These are phyloP conservation scores for Mycena epipterygia DNA, from an alignment of 768 basidiomycete genomes.

Conservation along the genomic window DNA sequence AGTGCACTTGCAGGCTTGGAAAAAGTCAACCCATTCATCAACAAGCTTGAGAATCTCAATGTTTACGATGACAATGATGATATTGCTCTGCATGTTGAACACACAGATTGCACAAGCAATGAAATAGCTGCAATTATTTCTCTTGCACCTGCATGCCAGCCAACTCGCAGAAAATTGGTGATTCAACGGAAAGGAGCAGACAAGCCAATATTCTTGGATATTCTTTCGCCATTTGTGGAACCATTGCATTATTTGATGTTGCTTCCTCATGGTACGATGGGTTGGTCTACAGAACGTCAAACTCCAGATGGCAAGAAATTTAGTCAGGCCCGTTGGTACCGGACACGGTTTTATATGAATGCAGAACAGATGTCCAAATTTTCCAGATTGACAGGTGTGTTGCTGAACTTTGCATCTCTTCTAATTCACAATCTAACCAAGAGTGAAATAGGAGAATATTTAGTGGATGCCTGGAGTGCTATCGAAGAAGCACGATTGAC, in stretches of 20 bases:
- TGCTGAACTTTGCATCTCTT: not conserved
- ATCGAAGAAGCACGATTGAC: not conserved
- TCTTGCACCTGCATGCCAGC: not conserved
- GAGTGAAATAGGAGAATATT: not conserved
- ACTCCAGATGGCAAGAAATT: not conserved
- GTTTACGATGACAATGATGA: not conserved
- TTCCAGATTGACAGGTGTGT: not conserved
- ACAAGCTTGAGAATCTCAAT: not conserved
- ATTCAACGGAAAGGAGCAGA: too few relatives aligned
- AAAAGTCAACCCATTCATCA: not conserved
- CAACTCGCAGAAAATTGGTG: not conserved
- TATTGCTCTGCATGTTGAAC: not conserved
- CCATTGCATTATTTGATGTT: not conserved
- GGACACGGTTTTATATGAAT: not conserved
- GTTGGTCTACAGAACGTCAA: not conserved
- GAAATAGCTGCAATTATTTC: not conserved
- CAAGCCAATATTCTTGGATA: too few relatives aligned
- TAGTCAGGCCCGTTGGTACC: not conserved
- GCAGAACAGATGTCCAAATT: not conserved
- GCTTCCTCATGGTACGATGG: too few relatives aligned
- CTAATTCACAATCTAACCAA: not conserved
- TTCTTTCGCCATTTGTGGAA: not conserved
- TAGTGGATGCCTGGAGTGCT: not conserved
- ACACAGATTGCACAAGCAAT: not conserved
- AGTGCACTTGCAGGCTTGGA: not conserved